Evolutionary conservation across 139 green algal genomes (phyloP).

Genomic region (Trebouxia sp.): DNA sequence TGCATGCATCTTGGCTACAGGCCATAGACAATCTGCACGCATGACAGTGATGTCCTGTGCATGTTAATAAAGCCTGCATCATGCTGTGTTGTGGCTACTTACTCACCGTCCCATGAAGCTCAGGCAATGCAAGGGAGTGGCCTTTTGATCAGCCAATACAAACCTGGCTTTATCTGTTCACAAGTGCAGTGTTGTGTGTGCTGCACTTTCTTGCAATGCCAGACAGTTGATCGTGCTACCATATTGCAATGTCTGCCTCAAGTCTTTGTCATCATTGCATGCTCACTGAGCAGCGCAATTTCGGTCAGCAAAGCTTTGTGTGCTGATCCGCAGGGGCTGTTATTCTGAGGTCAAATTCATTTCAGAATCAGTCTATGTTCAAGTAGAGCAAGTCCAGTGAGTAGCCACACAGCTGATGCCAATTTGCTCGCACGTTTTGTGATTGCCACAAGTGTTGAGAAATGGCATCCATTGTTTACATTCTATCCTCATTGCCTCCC

Average conservation of each 20-base stretch:
- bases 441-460: too few species aligned
- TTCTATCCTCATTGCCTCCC: too few species aligned
- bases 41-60: too few species aligned
- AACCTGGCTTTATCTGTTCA: conserved; percentile 37
- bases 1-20: too few species aligned
- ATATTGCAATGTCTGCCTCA: too few species aligned
- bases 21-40: too few species aligned
- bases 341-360: conserved; percentile 74
- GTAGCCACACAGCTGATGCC: not conserved
- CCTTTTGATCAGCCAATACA: conserved; percentile 35
- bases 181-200: conserved; percentile 14
- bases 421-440: too few species aligned
- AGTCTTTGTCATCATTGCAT: too few species aligned
- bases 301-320: too few species aligned
- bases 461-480: too few species aligned
- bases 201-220: conserved; percentile 24
- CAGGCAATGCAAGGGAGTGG: conserved; percentile 16
- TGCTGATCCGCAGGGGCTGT: conserved; percentile 49
- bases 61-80: too few species aligned
- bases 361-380: conserved; percentile 74
- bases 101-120: conserved; percentile 38
- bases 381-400: conserved; percentile 64
- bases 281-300: too few species aligned
- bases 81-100: not conserved
- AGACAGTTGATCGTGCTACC: not conserved